Percentiles rank a stretch among this genome's conserved stretches.
Conservation (phyloP, 202 grass and related monocot species). For the Panicum hallii region DNA sequence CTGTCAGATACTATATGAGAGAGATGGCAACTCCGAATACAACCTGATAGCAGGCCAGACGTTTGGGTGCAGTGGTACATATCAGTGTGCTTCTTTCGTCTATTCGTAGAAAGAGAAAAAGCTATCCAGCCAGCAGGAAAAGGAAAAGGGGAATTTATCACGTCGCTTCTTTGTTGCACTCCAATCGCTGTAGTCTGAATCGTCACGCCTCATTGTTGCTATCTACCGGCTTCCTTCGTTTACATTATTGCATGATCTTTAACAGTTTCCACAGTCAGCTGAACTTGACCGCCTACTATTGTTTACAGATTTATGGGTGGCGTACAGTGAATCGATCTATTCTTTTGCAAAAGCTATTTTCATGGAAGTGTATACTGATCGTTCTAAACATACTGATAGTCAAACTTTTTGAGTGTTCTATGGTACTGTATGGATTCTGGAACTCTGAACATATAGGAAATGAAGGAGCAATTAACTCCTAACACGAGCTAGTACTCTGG, state of each 20-base stretch:
- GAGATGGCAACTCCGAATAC: not conserved
- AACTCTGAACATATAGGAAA: not conserved
- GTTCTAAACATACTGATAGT: not conserved
- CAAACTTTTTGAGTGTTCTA: not conserved
- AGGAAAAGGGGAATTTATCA: not conserved
- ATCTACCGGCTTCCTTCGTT: not conserved
- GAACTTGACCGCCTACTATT: not conserved
- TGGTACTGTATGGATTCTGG: not conserved
- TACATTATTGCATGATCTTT: not conserved
- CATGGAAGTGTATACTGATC: not conserved
- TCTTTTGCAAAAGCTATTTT: not conserved
- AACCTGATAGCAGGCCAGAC: not conserved
- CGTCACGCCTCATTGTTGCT: not conserved
- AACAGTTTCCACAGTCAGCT: too few species aligned
- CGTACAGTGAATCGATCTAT: not conserved
- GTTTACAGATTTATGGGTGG: constrained; percentile 7
- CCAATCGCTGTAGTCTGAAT: not conserved
- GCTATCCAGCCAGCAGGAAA: not conserved
- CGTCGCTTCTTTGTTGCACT: not conserved
- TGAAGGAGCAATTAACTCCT: not conserved
- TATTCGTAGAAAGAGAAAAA: not conserved
- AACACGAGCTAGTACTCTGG: not conserved
- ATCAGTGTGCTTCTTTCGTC: not conserved
- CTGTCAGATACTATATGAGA: not conserved
- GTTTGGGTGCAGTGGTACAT: not conserved